Conservation (phyloP, 2,329 filamentous ascomycete species). For the Rhinocladiella mackenziei region DNA sequence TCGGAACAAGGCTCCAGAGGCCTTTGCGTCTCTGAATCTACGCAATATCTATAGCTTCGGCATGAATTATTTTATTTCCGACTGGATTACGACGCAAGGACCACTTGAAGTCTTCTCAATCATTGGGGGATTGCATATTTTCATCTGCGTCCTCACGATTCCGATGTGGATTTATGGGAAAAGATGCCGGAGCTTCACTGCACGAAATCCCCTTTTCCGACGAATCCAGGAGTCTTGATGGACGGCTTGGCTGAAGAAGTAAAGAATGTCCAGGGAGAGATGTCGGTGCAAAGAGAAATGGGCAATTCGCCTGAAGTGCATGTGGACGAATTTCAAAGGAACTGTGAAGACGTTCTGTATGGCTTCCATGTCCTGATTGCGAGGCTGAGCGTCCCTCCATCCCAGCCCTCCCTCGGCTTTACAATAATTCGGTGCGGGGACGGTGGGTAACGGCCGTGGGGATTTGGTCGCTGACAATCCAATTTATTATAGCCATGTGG, state of each 20-base stretch:
- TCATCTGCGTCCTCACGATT: constrained; percentile 19
- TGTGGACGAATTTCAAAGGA: too few relatives aligned
- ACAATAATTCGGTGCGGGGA: too few relatives aligned
- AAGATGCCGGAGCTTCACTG: constrained; percentile 33
- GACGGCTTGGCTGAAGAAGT: neutral
- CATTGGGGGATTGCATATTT: constrained; percentile 36
- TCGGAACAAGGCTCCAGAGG: constrained; percentile 35
- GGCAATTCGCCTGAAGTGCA: too few relatives aligned
- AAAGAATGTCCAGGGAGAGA: neutral
- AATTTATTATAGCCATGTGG: too few relatives aligned
- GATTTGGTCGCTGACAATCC: too few relatives aligned
- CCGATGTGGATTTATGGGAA: constrained; percentile 2
- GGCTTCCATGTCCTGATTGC: too few relatives aligned
- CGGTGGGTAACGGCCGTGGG: too few relatives aligned
- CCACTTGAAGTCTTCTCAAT: constrained; percentile 35
- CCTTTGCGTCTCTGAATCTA: constrained; percentile 30
- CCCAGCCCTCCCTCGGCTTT: too few relatives aligned
- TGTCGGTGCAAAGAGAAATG: neutral
- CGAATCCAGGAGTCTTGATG: constrained; percentile 19
- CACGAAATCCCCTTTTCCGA: constrained; percentile 14
- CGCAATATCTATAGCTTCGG: constrained; percentile 36
- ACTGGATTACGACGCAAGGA: constrained; percentile 35
- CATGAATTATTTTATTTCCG: constrained; percentile 36
- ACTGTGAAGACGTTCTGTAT: too few relatives aligned
- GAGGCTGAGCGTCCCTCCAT: too few relatives aligned